Evolutionary conservation across 2,329 filamentous ascomycete species (phyloP), one percentile per base, ranked within the genome.

Genomic region (Talaromyces sp.): DNA sequence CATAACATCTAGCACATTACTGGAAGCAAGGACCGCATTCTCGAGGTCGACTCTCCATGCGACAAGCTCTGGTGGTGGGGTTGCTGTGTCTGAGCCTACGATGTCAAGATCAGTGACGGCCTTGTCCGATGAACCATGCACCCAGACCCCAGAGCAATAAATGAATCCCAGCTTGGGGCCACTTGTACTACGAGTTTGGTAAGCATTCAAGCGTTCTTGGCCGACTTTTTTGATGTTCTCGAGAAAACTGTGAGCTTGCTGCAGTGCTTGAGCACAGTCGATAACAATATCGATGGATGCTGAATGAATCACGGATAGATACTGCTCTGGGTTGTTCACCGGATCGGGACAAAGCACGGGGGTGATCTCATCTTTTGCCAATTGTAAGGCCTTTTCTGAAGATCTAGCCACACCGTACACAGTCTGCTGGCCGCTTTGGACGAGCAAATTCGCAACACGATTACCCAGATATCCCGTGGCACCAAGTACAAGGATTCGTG

Each of bases 81-180:
- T 59, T 45, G 33, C 17, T 63, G 70, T 37, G 64, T 63, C 50
- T 27, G 56, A 47, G 47, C 69, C 77, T 1, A 75, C 71, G 8
- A 72, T 69, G 13, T 70, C 68, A 3, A 76, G 61, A 59, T 79
- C 76, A 58, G 70, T 74, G 19, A 76, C 70, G 0, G 69, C 66
- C 0, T 61, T 61, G 3, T 68, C 43, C 4, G 69, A 70, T 0
- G 72, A 75, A 2, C 78, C 77, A 61, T 79, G 75, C 1, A 79
- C 72, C 77, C 77, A 80, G 0, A 70, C 71, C 3, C 78, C 77
- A 10, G 75, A 78, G 43, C 70, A 71, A 35, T 78, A 79, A 45
- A 79, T 72, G 37, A 74, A 79, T 3, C 75, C 78, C 2, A 80
- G 64, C 66, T 80, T 81, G 15, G 72, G 74, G 25, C 67, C 67